A percentile compares a stretch with the other conserved stretches of the same genome.
These are phyloP conservation scores for Chaetomiaceae sp. DNA, from an alignment of 2,329 filamentous ascomycete genomes.

Conservation along the genomic window DNA sequence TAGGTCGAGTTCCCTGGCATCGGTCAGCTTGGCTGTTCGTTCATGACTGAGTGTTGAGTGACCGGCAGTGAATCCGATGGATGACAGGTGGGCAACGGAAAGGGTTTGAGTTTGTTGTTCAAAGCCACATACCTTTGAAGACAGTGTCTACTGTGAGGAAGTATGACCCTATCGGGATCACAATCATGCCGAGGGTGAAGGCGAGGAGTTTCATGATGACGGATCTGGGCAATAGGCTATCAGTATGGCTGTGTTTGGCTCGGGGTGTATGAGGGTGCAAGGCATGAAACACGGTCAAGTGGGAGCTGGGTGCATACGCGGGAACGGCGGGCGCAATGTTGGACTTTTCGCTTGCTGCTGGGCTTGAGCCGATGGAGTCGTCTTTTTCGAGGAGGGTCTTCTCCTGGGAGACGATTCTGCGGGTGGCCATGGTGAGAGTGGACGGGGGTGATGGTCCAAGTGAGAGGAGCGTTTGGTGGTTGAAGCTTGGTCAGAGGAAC, in stretches of 20 bases:
- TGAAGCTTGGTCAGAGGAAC: not conserved
- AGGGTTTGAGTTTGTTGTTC: not conserved
- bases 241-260: too few relatives aligned
- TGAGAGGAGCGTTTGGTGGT: too few relatives aligned
- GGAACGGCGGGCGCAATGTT: slow-evolving; percentile 81
- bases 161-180: slow-evolving; percentile 81
- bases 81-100: not conserved
- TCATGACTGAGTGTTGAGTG: too few relatives aligned
- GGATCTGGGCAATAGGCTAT: slow-evolving; percentile 44
- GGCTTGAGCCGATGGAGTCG: slow-evolving; percentile 39
- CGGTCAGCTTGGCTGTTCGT: not conserved
- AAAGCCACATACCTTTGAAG: slow-evolving; percentile 62
- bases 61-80: too few relatives aligned
- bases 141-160: slow-evolving; percentile 73
- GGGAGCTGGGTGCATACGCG: slow-evolving; percentile 50
- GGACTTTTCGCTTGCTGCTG: slow-evolving; percentile 52
- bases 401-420: slow-evolving; percentile 61
- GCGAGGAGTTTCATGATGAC: slow-evolving; percentile 87
- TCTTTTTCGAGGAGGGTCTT: slow-evolving; percentile 63
- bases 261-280: not conserved
- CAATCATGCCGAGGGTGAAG: slow-evolving; percentile 90
- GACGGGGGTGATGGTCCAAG: too few relatives aligned
- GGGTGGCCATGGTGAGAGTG: slow-evolving; percentile 58
- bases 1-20: slow-evolving; percentile 72
- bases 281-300: not conserved